Evolutionary conservation across 2,329 filamentous ascomycete species (phyloP), one percentile per base, ranked within the genome.

Genomic region (Massarina eburnea): DNA sequence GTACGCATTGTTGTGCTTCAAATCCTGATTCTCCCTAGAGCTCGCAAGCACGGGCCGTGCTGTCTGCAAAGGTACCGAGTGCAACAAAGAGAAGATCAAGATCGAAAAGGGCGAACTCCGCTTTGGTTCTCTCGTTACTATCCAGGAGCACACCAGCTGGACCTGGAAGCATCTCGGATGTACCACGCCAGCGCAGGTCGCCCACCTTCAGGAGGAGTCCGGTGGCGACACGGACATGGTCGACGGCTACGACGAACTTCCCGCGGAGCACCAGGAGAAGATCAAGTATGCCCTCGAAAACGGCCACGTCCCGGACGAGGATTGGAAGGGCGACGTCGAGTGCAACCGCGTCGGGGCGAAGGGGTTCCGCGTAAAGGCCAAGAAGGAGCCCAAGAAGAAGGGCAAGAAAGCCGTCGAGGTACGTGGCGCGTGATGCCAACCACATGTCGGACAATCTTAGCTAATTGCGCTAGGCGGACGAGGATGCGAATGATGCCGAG

Each of bases 91-190:
- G 1, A 75, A 64, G 1, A 65, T 79, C 61, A 96, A 95, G 73
- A 89, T 95, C 62, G 56, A 62, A 20, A 95, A 95, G 39, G 61
- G 60, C 34, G 73, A 89, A 54, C 73, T 96, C 2, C 86, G 92
- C 44, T 81, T 91, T 42, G 92, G 88, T 33, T 80, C 79, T 18
- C 89, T 85, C 77, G 80, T 95, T 52, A 80, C 80, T 8, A 80
- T 86, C 54, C 41, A 73, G 1, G 74, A 76, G 1, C 78, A 84
- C 61, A 81, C 81, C 33, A 79, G 78, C 61, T 95, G 84, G 82
- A 70, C 75, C 46, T 97, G 87, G 84, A 87, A 86, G 65, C 92
- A 97, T 68, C 96, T 92, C 91, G 91, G 92, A 22, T 97, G 92
- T 60, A 82, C 91, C 27, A 95, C 90, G 14, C 91, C 91, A 18